Conservation (phyloP, 805 yeast species). For the Yamadazyma olivae region DNA sequence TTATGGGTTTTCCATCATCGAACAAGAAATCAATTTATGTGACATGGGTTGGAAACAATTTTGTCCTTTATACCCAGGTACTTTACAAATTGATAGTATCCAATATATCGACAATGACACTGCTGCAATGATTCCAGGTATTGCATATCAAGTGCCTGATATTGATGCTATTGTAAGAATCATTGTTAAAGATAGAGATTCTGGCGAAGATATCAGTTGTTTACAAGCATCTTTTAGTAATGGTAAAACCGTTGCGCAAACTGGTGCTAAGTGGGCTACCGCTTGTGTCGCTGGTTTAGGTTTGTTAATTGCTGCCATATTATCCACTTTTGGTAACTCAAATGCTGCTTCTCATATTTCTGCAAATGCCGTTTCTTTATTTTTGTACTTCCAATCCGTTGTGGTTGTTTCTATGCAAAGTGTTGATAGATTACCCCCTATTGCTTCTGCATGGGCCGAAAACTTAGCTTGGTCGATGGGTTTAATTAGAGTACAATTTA, state of each 20-base stretch:
- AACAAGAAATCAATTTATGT: slow-evolving; percentile 62
- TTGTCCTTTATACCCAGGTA: slow-evolving; percentile 85
- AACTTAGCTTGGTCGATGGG: slow-evolving; percentile 97
- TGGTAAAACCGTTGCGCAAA: slow-evolving; percentile 77
- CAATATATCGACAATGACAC: slow-evolving; percentile 53
- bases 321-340: slow-evolving; percentile 82
- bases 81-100: slow-evolving; percentile 70
- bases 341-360: slow-evolving; percentile 86
- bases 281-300: slow-evolving; percentile 89
- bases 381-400: slow-evolving; percentile 84
- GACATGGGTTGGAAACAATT: slow-evolving; percentile 73
- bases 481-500: slow-evolving; percentile 67
- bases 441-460: slow-evolving; percentile 89
- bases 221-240: slow-evolving; percentile 72
- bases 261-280: slow-evolving; percentile 88
- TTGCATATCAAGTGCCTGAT: slow-evolving; percentile 84
- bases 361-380: slow-evolving; percentile 80
- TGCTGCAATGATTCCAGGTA: slow-evolving; percentile 67
- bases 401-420: slow-evolving; percentile 82
- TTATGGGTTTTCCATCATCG: slow-evolving; percentile 75
- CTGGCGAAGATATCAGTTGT: slow-evolving; percentile 58
- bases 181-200: slow-evolving; percentile 37
- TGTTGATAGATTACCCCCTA: slow-evolving; percentile 85
- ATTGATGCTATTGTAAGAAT: slow-evolving; percentile 76
- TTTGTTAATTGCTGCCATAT: slow-evolving; percentile 74